phyloP scores from a whole-genome alignment of 2,329 filamentous ascomycete genomes.

The Penicillium sp. region DNA sequence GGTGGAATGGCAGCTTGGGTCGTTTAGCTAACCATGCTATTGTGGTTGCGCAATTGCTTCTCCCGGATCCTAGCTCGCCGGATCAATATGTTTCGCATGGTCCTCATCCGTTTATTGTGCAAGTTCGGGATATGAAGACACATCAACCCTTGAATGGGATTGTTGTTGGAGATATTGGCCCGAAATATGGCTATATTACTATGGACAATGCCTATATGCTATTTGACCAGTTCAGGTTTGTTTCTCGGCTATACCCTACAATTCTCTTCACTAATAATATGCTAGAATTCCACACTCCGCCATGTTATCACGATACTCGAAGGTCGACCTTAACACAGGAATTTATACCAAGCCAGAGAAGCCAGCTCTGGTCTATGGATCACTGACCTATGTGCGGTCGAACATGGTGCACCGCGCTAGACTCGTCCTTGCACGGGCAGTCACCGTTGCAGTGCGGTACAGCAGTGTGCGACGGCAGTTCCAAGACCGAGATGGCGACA shows the following conservation, averaged over 20 bases:
- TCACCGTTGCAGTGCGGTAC: constrained; percentile 53
- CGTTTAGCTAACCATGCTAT: constrained; percentile 56
- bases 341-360: constrained; percentile 46
- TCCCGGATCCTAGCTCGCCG: constrained; percentile 33
- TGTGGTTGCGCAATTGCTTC: constrained; percentile 51
- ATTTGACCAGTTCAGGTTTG: constrained; percentile 44
- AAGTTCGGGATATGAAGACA: constrained; percentile 49
- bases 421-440: constrained; percentile 51
- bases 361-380: constrained; percentile 51
- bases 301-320: constrained; percentile 49
- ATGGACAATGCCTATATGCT: constrained; percentile 57
- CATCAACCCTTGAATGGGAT: constrained; percentile 48
- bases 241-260: not conserved
- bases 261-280: not conserved
- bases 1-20: constrained; percentile 55
- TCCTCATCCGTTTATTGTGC: constrained; percentile 53
- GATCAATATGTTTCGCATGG: constrained; percentile 45
- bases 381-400: constrained; percentile 48
- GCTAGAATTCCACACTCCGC: constrained; percentile 45
- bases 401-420: constrained; percentile 46
- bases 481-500: constrained; percentile 49
- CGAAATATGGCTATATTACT: constrained; percentile 53
- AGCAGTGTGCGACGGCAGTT: constrained; percentile 50
- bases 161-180: constrained; percentile 53
- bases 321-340: constrained; percentile 47